Evolutionary conservation across 2,329 filamentous ascomycete species (phyloP), one percentile per base, ranked within the genome.

Genomic region (Dactylellina haptotyla): DNA sequence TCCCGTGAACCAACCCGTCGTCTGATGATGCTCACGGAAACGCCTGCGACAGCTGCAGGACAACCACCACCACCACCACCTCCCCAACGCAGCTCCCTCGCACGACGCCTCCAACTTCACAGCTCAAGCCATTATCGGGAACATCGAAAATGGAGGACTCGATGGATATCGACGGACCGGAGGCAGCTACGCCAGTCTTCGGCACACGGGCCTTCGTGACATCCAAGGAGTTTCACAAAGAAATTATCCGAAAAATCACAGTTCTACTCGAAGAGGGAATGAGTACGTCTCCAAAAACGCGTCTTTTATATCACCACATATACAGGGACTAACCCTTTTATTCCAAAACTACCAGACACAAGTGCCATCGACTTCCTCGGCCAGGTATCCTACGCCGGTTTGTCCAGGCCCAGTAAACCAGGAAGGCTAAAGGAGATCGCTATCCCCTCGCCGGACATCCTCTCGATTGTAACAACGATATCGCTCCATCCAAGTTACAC

Each of bases 401-500:
- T 74, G 12, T 66, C 70, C 37, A 74, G 56, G 12, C 41, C 41
- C 2, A 26, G 30, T 3, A 67, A 63, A 46, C 25, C 43, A 2
- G 30, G 43, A 30, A 46, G 30, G 4, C 14, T 41, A n/a, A 74
- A 53, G 28, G 48, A 57, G 16, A 53, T 74, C 23, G 16, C 30
- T 18, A 51, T 74, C 37, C 70, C 70, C 18, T 56, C 70, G 1
- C 48, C 70, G 3, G 50, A 67, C n/a, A 39, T 66, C 48, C 16
- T 74, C 8, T 56, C 70, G 30, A 56, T 74, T 41, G 34, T 74
- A 18, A 74, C 70, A 16, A 74, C 57, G 12, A 26, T 74, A 4
- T 62, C 70, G n/a, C 20, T 74, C 3, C 70, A 74, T 50, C 70
- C 70, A 16, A 48, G 28, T 6, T 66, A 62, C 48, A 74, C 70